Base-by-base conservation (phyloP, 2,329 filamentous ascomycete species). In the Claviceps citrina region DNA sequence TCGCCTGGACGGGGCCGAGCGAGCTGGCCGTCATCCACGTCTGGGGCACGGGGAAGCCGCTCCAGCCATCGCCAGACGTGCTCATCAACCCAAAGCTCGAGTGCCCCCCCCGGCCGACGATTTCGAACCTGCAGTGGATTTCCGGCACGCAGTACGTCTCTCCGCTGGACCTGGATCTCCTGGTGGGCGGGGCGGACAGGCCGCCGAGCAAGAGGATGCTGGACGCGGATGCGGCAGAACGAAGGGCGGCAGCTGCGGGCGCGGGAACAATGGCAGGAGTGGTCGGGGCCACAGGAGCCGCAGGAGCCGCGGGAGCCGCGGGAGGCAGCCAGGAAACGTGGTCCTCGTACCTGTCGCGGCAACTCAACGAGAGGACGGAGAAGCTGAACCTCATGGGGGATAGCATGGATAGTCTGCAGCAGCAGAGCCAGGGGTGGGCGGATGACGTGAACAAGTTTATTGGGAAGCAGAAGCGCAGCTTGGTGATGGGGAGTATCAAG, bases 121-220 rank as follows among this genome's bases (percentile, higher is more conserved):
- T 98, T 44, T 93, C 84, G 16, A 94, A 93, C 52, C 62, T 98
- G 28, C 86, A 96, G 61, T 98, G 91, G 91, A 85, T 98, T 39
- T 82, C 86, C 0, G 91, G 91, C 4, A 96, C 89, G 1, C 89
- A 95, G 59, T 82, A 93, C 51, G 73, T 98, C 34, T 85, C 84
- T 1, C 81, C 84, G 0, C 70, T 78, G 2, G 91, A 98, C 52
- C 76, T 98, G 53, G 91, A 96, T 53, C 62, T 94, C 2, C 66
- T 98, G 2, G 91, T 98, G 44, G 85, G 89, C 38, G 89, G 89
- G 0, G 79, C 86, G 2, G 81, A 91, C 52, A 75, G 91, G 3
- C 91, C 89, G 3, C 80, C 85, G 1, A 91, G 83, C 44, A 93
- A 93, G 61, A 76, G 82, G 27, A 93, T 93, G 83, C 58, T 91